phyloP scores from a whole-genome alignment of 441 rosid genomes.

The Adansonia grandidieri region DNA sequence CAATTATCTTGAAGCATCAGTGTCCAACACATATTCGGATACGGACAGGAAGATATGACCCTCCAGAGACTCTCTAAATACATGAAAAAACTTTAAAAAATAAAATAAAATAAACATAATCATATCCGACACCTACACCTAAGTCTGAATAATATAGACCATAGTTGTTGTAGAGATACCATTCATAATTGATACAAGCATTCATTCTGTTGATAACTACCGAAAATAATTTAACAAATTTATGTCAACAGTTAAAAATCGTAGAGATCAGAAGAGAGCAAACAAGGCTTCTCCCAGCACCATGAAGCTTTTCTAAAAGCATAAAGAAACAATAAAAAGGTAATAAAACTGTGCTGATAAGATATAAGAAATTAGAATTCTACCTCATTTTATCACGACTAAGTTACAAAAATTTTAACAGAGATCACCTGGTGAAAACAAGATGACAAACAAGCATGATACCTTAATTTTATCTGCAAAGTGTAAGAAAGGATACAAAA shows the following conservation, averaged over 20 bases:
- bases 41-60: no score
- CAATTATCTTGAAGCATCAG: no score
- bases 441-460: constrained; percentile 32
- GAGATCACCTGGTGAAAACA: constrained; percentile 27
- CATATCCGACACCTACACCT: no score
- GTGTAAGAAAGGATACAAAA: constrained; percentile 38
- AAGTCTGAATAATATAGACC: no score
- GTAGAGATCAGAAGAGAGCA: constrained; percentile 2
- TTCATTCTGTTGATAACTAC: neutral
- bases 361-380: constrained; percentile 27
- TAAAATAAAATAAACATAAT: no score
- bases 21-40: no score
- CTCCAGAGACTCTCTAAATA: no score
- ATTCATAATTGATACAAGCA: neutral
- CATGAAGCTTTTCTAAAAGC: neutral
- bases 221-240: neutral
- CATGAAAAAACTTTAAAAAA: no score
- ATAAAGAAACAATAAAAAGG: neutral
- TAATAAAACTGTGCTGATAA: neutral
- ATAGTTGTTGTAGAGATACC: neutral
- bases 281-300: constrained; percentile 5
- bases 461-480: constrained; percentile 31
- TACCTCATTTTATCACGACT: constrained; percentile 33
- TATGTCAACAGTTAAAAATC: neutral
- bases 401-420: constrained; percentile 32